Percentiles rank a stretch among this genome's conserved stretches.
phyloP scores from a whole-genome alignment of 495 filamentous ascomycete genomes.

The Apiosordaria backusii region DNA sequence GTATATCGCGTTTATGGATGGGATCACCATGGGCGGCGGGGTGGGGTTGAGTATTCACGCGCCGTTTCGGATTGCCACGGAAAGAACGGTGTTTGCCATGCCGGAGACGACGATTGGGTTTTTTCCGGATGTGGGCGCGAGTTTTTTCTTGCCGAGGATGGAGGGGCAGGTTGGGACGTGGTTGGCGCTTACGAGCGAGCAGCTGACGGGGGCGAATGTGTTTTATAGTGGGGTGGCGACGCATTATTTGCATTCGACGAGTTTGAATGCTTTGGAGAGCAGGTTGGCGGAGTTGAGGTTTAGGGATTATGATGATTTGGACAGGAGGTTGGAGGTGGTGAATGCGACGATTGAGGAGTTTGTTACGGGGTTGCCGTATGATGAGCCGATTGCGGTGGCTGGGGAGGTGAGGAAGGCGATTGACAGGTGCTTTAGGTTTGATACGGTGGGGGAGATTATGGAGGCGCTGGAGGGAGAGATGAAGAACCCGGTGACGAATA shows the following conservation, averaged over 20 bases:
- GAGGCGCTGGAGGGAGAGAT: constrained; percentile 59
- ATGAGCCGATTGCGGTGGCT: constrained; percentile 59
- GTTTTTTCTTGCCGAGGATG: constrained; percentile 89
- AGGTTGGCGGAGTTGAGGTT: constrained; percentile 88
- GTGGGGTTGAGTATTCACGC: constrained; percentile 93
- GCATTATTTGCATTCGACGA: constrained; percentile 89
- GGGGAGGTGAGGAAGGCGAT: constrained; percentile 70
- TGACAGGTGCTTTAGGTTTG: constrained; percentile 73
- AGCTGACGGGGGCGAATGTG: constrained; percentile 73
- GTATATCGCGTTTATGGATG: constrained; percentile 94
- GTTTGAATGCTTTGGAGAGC: constrained; percentile 71
- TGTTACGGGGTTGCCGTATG: constrained; percentile 71
- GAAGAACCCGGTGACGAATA: constrained; percentile 34
- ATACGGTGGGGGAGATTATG: constrained; percentile 67
- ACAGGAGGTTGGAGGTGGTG: constrained; percentile 63
- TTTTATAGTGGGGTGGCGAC: constrained; percentile 86
- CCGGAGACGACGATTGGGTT: constrained; percentile 97
- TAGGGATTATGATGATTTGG: constrained; percentile 61
- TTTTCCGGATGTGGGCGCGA: constrained; percentile 95
- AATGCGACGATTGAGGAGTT: constrained; percentile 90
- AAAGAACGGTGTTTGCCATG: constrained; percentile 94
- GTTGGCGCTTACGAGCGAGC: constrained; percentile 81
- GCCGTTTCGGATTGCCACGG: constrained; percentile 93
- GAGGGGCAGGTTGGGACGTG: constrained; percentile 83
- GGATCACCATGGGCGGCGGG: constrained; percentile 96